phyloP scores from a whole-genome alignment of 441 rosid species.

The Hura crepitans region DNA sequence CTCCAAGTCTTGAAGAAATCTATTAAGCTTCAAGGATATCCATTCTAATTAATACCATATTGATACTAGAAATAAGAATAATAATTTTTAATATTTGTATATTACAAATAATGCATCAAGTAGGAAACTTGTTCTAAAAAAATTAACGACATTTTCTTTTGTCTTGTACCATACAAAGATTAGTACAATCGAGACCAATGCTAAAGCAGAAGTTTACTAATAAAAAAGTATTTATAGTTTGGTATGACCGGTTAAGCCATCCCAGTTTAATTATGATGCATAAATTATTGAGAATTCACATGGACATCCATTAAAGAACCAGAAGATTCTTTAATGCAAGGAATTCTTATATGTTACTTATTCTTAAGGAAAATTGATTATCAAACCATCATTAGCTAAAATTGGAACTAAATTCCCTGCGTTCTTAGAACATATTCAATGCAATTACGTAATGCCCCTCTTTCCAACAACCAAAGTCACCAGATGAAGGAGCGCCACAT shows the following conservation, averaged over 20 bases:
- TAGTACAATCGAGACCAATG: too few species aligned
- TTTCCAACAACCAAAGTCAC: too few species aligned
- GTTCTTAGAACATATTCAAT: background rate
- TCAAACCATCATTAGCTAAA: background rate
- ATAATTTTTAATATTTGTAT: too few species aligned
- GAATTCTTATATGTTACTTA: slow-evolving; percentile 7
- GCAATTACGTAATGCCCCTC: too few species aligned
- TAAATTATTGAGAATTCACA: background rate
- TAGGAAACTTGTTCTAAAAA: too few species aligned
- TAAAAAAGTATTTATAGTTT: too few species aligned
- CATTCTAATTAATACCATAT: slow-evolving; percentile 9
- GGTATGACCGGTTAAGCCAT: too few species aligned
- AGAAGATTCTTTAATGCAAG: background rate
- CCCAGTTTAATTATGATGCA: slow-evolving; percentile 1
- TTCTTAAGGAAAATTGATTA: background rate
- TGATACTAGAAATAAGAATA: background rate
- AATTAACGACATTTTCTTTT: too few species aligned
- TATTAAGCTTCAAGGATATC: slow-evolving; percentile 23
- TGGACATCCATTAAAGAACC: slow-evolving; percentile 5
- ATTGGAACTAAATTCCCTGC: background rate
- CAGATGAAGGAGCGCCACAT: too few species aligned
- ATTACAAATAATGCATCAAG: too few species aligned
- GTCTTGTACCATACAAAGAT: background rate
- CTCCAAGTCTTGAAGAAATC: slow-evolving; percentile 3
- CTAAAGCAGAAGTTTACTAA: too few species aligned